Conservation (phyloP, 768 basidiomycete genomes). For the Serendipita vermifera region DNA sequence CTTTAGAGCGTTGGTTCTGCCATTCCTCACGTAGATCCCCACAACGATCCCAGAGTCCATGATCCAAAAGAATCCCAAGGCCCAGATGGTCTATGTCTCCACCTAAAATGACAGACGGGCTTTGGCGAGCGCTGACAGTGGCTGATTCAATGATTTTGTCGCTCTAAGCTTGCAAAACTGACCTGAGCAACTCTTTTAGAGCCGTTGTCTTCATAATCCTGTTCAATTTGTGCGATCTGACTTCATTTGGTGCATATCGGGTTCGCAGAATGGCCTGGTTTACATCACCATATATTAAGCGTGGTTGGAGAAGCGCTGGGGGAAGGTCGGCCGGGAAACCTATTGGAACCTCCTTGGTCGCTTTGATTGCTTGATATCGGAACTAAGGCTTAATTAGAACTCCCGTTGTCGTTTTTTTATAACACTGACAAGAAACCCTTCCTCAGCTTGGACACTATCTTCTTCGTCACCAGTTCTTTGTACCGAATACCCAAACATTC, state of each 20-base stretch:
- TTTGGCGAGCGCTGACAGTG: neutral
- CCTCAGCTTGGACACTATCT: constrained; percentile 32
- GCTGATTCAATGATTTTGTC: neutral
- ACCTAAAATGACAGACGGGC: neutral
- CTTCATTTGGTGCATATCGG: neutral
- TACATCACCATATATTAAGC: neutral
- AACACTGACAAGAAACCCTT: constrained; percentile 36
- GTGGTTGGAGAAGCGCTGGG: neutral
- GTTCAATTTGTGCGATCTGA: neutral
- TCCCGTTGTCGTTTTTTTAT: too few species aligned
- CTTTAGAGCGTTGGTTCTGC: neutral
- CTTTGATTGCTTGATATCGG: neutral
- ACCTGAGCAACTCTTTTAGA: neutral
- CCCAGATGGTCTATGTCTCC: neutral
- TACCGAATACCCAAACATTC: constrained; percentile 43
- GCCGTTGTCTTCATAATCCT: neutral
- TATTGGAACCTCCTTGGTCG: neutral
- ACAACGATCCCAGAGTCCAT: neutral
- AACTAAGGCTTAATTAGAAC: too few species aligned
- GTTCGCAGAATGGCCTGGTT: neutral
- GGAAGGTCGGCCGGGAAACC: neutral
- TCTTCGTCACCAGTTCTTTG: constrained; percentile 44
- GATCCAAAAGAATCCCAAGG: neutral
- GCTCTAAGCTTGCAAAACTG: neutral
- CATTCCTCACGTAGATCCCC: neutral